Conservation (phyloP, 331 rosid species). For the Phaseolus coccineus region DNA sequence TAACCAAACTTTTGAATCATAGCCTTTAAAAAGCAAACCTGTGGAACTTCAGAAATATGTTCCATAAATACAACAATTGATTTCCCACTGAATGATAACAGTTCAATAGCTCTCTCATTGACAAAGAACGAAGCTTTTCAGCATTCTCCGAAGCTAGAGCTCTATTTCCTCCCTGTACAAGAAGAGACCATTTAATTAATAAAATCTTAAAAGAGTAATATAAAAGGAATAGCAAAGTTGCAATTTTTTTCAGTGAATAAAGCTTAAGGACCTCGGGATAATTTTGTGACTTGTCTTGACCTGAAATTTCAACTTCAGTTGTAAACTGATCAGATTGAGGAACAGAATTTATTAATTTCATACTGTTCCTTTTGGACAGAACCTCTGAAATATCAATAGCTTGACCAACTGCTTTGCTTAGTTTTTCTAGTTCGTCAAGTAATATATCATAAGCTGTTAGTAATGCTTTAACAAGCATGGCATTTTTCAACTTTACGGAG, state of each 20-base stretch:
- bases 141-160: conserved; percentile 49
- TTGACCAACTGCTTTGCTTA: conserved; percentile 68
- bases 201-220: background rate
- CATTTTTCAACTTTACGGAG: conserved; percentile 49
- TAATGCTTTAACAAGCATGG: conserved; percentile 67
- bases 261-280: conserved; percentile 69
- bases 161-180: conserved; percentile 54
- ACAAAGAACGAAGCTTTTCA: conserved; percentile 49
- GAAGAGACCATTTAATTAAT: conserved; percentile 17
- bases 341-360: conserved; percentile 48
- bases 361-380: conserved; percentile 60
- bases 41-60: conserved; percentile 70
- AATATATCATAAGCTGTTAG: conserved; percentile 68
- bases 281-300: conserved; percentile 72
- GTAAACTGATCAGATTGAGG: conserved; percentile 49
- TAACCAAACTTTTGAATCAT: background rate
- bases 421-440: conserved; percentile 71
- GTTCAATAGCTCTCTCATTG: conserved; percentile 53
- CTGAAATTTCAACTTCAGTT: conserved; percentile 54
- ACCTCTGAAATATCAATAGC: conserved; percentile 68
- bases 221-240: conserved; percentile 13
- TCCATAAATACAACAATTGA: conserved; percentile 75
- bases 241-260: conserved; percentile 38
- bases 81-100: conserved; percentile 65
- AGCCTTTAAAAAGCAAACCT: conserved; percentile 52